A percentile compares a stretch with the other conserved stretches of the same genome.
Conservation (phyloP, 164 flowering plant species). For the Echeveria elegans region DNA sequence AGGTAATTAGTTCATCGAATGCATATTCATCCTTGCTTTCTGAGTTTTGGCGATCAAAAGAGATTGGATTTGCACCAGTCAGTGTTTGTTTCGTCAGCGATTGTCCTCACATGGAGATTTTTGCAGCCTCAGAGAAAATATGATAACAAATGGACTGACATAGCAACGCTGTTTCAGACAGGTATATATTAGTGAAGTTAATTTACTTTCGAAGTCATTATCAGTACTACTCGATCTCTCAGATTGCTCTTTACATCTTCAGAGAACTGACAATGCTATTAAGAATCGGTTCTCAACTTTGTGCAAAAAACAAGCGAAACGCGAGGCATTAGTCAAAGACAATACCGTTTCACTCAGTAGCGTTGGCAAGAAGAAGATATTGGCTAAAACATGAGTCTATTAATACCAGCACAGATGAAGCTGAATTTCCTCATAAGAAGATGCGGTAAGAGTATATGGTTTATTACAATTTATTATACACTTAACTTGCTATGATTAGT, state of each 20-base stretch:
- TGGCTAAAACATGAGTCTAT: constrained; percentile 28
- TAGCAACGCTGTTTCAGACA: constrained; percentile 98
- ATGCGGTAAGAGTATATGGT: constrained; percentile 44
- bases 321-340: constrained; percentile 68
- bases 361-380: constrained; percentile 63
- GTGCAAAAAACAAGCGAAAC: constrained; percentile 89
- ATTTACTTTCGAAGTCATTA: not conserved
- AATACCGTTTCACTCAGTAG: constrained; percentile 36
- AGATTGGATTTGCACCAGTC: too few relatives aligned
- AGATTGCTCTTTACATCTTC: not conserved
- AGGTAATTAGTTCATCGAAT: constrained; percentile 33
- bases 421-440: constrained; percentile 29
- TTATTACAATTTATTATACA: not conserved
- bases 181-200: constrained; percentile 32
- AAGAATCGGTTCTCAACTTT: constrained; percentile 89
- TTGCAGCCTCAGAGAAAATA: constrained; percentile 85
- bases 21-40: not conserved
- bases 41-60: not conserved
- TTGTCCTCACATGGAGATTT: not conserved
- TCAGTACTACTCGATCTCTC: not conserved
- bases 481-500: not conserved
- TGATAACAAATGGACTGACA: constrained; percentile 97
- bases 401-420: constrained; percentile 24
- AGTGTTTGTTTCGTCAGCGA: not conserved
- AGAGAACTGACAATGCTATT: constrained; percentile 97